Base-by-base conservation (phyloP, 768 basidiomycete genomes). In the Sporobolomyces phaffii region DNA sequence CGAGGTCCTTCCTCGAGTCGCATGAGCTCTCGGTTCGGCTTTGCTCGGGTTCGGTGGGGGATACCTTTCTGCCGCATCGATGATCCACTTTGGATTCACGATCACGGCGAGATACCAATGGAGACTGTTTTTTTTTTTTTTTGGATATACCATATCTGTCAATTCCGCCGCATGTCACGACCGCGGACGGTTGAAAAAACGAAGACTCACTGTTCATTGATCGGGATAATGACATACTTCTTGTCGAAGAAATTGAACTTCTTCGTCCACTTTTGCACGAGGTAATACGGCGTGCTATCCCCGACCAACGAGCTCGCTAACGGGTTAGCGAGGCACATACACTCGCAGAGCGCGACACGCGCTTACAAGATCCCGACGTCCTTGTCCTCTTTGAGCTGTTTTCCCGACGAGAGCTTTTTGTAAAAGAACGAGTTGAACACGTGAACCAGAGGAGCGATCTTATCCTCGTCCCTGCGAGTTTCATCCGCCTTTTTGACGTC, bases 51-150 rank as follows among this genome's bases (percentile, higher is more conserved):
- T 9, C 40, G 18, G 13, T n/a, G 36, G 0, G 28, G 5, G 2
- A 44, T 34, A 26, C 31, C 18, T 29, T n/a, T 22, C 14, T 10
- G 49, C 54, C 1, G 29, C 34, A 15, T 40, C 77, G 75, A 88
- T 78, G 10, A 83, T 78, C 52, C 81, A 77, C 59, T 84, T 85
- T 1, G 96, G 94, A 65, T 87, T 85, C 76, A 85, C 87, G 71
- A 99, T 94, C 68, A 98, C 85, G 20, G 90, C 93, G 44, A 98
- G 84, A 77, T 96, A 98, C 96, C 96, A 98, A 78, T 99, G 96
- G 48, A 90, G 78, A 73, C 94, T 98, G 70, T 9, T 33, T 41
- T 41, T 51, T 6, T 17, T 40, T 24, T 40, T 9, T n/a, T n/a
- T n/a, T n/a, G n/a, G n/a, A n/a, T n/a, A n/a, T n/a, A n/a, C n/a